These are phyloP conservation scores for Trypanosoma cruzi DNA, from an alignment of 208 protist genomes.

Conservation along the genomic window DNA sequence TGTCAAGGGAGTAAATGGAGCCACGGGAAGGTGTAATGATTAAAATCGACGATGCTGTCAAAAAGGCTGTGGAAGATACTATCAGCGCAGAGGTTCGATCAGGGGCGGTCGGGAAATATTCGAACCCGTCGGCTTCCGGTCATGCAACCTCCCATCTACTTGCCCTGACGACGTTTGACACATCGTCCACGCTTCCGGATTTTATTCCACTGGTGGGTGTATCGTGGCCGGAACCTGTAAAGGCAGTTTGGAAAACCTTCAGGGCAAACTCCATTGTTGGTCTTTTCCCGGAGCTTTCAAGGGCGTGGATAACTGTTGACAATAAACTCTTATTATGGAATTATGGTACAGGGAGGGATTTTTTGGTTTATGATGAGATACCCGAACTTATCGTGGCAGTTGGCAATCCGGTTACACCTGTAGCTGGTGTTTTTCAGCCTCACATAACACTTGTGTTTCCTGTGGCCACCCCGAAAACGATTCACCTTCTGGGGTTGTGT, in stretches of 20 bases:
- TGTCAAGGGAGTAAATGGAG: conserved; percentile 22
- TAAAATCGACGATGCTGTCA: conserved; percentile 31
- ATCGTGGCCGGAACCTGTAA: conserved; percentile 73
- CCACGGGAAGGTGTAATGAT: conserved; percentile 3
- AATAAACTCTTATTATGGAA: conserved; percentile 87
- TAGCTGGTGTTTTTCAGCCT: conserved; percentile 69
- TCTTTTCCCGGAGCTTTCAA: conserved; percentile 71
- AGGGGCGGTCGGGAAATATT: conserved; percentile 33
- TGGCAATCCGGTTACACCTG: conserved; percentile 55
- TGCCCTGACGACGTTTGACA: conserved; percentile 73
- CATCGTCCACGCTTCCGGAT: conserved; percentile 71
- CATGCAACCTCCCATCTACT: conserved; percentile 63
- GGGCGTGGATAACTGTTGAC: conserved; percentile 89
- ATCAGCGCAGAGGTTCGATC: conserved; percentile 50
- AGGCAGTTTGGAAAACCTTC: conserved; percentile 67
- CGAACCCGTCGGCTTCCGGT: conserved; percentile 53
- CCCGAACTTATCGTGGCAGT: conserved; percentile 85
- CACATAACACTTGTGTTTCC: conserved; percentile 83
- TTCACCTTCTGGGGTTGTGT: conserved; percentile 82
- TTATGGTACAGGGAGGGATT: conserved; percentile 75
- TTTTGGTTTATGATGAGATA: conserved; percentile 83
- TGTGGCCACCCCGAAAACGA: conserved; percentile 67
- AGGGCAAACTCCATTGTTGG: conserved; percentile 71
- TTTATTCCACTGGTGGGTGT: conserved; percentile 74
- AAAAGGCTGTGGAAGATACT: conserved; percentile 58